phyloP scores from a whole-genome alignment of 768 basidiomycete species.

The Pisolithus marmoratus region DNA sequence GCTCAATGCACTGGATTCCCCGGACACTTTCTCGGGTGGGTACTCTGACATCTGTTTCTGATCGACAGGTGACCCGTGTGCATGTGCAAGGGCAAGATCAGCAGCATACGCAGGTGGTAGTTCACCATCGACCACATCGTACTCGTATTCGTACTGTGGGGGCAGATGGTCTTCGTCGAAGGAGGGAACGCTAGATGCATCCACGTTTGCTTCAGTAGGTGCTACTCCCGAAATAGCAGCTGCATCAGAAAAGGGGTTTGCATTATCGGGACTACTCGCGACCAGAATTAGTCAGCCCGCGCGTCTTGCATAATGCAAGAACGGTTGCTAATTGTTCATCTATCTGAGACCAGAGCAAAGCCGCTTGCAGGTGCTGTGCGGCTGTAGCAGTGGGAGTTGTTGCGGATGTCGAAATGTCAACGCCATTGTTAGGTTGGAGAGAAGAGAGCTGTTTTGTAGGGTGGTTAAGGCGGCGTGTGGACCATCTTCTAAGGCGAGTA shows the following conservation, averaged over 20 bases:
- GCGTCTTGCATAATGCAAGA: slow-evolving; percentile 58
- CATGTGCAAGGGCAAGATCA: background rate
- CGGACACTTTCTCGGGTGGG: slow-evolving; percentile 16
- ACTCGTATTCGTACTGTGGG: slow-evolving; percentile 47
- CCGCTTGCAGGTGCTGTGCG: slow-evolving; percentile 47
- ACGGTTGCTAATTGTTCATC: slow-evolving; percentile 71
- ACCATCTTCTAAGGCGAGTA: slow-evolving; percentile 6
- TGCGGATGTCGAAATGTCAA: background rate
- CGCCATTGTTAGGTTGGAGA: slow-evolving; percentile 39
- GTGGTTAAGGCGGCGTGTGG: slow-evolving; percentile 47
- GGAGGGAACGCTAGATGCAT: slow-evolving; percentile 2
- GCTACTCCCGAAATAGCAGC: background rate
- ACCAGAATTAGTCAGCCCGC: slow-evolving; percentile 22
- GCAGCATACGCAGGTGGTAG: slow-evolving; percentile 23
- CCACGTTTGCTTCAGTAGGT: background rate
- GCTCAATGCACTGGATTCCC: slow-evolving; percentile 1
- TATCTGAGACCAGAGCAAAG: slow-evolving; percentile 70
- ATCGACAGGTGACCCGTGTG: slow-evolving; percentile 4
- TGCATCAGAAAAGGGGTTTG: background rate
- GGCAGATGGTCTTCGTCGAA: slow-evolving; percentile 33
- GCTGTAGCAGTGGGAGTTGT: slow-evolving; percentile 28
- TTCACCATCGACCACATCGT: slow-evolving; percentile 10
- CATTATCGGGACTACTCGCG: background rate
- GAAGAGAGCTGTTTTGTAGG: slow-evolving; percentile 64
- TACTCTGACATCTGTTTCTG: slow-evolving; percentile 9